A percentile compares a stretch with the other conserved stretches of the same genome.
phyloP scores from a whole-genome alignment of 805 yeast species.

The Danielia reshetovae region DNA sequence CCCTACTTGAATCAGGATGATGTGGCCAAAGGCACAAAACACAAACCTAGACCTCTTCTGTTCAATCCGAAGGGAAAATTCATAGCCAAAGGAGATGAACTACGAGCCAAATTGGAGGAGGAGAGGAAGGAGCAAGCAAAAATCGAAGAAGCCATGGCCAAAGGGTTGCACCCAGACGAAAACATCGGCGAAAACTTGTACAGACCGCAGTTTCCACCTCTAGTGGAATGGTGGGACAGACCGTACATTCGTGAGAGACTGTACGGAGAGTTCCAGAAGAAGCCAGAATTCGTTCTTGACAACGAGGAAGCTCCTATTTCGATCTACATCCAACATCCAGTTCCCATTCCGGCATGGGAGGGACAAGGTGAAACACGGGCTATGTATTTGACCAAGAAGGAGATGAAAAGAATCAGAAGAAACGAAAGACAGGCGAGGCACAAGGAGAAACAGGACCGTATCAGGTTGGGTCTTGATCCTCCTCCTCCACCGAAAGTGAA shows the following conservation, averaged over 20 bases:
- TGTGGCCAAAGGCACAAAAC: constrained; percentile 4
- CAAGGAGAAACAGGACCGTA: constrained; percentile 71
- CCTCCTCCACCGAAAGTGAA: constrained; percentile 90
- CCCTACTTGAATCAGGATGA: constrained; percentile 33
- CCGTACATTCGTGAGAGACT: constrained; percentile 43
- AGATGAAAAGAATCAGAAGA: constrained; percentile 66
- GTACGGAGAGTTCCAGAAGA: constrained; percentile 31
- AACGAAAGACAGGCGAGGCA: constrained; percentile 60
- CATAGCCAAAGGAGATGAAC: constrained; percentile 48
- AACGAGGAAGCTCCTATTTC: constrained; percentile 52
- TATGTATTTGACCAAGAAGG: constrained; percentile 69
- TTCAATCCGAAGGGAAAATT: constrained; percentile 66
- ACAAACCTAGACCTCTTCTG: constrained; percentile 33
- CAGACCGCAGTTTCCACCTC: constrained; percentile 50
- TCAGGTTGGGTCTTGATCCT: constrained; percentile 76
- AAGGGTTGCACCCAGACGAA: constrained; percentile 50
- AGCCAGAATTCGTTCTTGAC: constrained; percentile 25
- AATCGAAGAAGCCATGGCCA: constrained; percentile 27
- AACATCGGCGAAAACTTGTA: constrained; percentile 55
- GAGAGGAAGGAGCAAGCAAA: constrained; percentile 21
- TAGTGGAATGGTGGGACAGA: constrained; percentile 87
- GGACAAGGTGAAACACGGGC: constrained; percentile 40
- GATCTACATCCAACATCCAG: constrained; percentile 79
- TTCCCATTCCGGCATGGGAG: constrained; percentile 58
- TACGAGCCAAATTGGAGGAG: constrained; percentile 39